Base-by-base conservation (phyloP, 208 protist species). In the Leishmania braziliensis region DNA sequence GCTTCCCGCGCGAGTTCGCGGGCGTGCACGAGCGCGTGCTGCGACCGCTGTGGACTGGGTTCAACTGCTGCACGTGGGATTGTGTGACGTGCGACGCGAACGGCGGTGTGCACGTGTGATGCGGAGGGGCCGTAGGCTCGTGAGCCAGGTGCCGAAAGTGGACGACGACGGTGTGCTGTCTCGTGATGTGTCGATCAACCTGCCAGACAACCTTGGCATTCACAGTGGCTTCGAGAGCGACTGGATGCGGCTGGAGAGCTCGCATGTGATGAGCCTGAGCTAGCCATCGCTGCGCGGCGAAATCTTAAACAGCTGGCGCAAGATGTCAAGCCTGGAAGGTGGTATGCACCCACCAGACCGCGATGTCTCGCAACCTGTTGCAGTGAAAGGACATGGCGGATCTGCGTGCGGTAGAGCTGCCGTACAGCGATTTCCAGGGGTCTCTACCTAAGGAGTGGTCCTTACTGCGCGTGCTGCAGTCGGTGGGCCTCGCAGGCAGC, bases 311-410 rank as follows among this genome's bases (percentile, higher is more conserved):
- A n/a, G 58, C 33, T 87, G 77, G 80, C n/a, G 33, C 48, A 62
- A 51, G n/a, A 79, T 87, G 84, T 6, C 72, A 46, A 51, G 36
- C 8, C 72, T 84, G 50, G 69, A 46, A 46, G 43, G 43, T 46
- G 66, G 66, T 86, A 69, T 69, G 79, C 78, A 76, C 82, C 83
- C 73, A 82, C 83, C 69, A 86, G 78, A 83, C 83, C 16, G 69
- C 69, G 36, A 74, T 71, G 69, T 86, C 74, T 66, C 5, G 58
- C 43, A 33, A 48, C 74, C 78, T 86, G 83, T 78, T 78, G 60
- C 43, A 82, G 73, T 86, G 78, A 78, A 79, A 66, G 43, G 43
- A 46, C 43, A 46, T 46, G 43, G 43, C 43, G 43, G 43, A 4
- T 46, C 43, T 84, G 69, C 78, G 79, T 76, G 33, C 66, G 36